phyloP scores from a whole-genome alignment of 345 rosid species.

The Syzygium aqueum region DNA sequence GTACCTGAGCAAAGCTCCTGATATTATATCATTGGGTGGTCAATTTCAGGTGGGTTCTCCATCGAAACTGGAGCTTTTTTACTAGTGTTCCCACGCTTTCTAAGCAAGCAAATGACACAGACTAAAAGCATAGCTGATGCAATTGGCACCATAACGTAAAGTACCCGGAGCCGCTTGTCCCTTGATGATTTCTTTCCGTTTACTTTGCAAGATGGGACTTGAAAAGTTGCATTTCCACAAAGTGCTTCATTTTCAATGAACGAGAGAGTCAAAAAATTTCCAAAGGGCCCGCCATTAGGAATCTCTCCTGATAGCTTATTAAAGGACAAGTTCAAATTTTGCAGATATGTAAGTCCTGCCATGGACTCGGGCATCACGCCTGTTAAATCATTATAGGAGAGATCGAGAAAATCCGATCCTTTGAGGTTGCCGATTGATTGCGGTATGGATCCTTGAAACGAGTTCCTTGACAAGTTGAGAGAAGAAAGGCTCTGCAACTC shows the following conservation, averaged over 20 bases:
- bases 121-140: not conserved
- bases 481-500: not conserved
- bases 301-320: not conserved
- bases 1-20: conserved; percentile 4
- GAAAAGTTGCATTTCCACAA: not conserved
- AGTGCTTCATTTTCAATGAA: not conserved
- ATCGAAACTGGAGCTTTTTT: not conserved
- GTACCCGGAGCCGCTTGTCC: not conserved
- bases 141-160: not conserved
- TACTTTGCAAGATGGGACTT: not conserved
- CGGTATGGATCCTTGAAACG: conserved; percentile 5
- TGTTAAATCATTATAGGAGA: not conserved
- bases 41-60: not conserved
- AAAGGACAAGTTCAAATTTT: not conserved
- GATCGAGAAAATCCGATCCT: not conserved
- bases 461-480: conserved; percentile 4
- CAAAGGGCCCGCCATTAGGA: not conserved
- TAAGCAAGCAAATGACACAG: not conserved
- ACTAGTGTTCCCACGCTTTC: not conserved
- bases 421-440: not conserved
- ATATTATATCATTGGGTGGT: not conserved
- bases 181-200: not conserved
- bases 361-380: not conserved
- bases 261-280: not conserved
- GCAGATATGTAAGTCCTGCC: not conserved